Conservation (phyloP, 192 early-diverging fungal species). For the Obelidium mucronatum region DNA sequence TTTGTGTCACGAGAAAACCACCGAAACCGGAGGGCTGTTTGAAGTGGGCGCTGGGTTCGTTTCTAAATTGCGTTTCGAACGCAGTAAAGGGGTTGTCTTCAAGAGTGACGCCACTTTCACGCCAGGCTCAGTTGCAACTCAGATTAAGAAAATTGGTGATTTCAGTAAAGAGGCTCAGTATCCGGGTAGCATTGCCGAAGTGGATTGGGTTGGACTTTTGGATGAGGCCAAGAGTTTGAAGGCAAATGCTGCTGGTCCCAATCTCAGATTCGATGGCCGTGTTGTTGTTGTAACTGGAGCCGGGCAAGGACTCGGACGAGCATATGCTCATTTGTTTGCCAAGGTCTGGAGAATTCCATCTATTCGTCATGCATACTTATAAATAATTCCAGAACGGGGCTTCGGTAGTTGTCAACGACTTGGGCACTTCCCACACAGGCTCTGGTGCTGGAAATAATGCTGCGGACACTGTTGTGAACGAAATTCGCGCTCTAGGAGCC, state of each 20-base stretch:
- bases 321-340: conserved; percentile 85
- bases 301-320: conserved; percentile 91
- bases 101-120: conserved; percentile 87
- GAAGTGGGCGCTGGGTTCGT: conserved; percentile 97
- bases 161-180: conserved; percentile 64
- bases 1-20: conserved; percentile 81
- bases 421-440: conserved; percentile 67
- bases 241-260: conserved; percentile 62
- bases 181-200: conserved; percentile 78
- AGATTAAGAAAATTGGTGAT: conserved; percentile 79
- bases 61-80: conserved; percentile 92
- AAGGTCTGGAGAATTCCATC: conserved; percentile 50
- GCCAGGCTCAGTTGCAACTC: conserved; percentile 79
- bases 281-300: conserved; percentile 92
- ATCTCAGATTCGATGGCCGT: conserved; percentile 75
- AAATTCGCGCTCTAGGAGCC: conserved; percentile 82
- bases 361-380: neutral
- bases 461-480: conserved; percentile 82
- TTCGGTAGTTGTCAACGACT: conserved; percentile 91
- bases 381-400: conserved; percentile 69
- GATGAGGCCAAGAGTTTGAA: conserved; percentile 76
- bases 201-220: conserved; percentile 81
- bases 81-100: conserved; percentile 87
- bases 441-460: conserved; percentile 45
- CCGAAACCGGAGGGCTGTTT: conserved; percentile 87